These are phyloP conservation scores for Monosporascus sp. DNA, from an alignment of 2,329 filamentous ascomycete genomes.

Conservation along the genomic window DNA sequence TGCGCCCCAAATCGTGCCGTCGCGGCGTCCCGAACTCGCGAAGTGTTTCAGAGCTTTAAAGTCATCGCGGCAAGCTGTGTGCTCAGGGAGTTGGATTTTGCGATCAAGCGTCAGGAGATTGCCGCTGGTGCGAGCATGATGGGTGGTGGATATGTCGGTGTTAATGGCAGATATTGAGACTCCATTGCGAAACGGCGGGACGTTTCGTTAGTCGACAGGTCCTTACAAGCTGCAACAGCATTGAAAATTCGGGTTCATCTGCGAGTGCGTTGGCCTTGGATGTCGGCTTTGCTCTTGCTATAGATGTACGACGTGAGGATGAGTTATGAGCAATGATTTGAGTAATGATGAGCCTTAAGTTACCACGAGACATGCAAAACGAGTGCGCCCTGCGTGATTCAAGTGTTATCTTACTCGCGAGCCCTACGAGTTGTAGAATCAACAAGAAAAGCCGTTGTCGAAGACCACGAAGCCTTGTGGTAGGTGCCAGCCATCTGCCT, in stretches of 20 bases:
- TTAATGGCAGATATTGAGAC: conserved; percentile 1
- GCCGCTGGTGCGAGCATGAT: conserved; percentile 5
- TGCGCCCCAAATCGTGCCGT: neutral
- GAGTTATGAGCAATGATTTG: too few species aligned
- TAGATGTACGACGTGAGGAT: too few species aligned
- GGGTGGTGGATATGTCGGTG: conserved; percentile 14
- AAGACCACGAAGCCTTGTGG: too few species aligned
- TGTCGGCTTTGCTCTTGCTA: too few species aligned
- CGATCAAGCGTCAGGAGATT: conserved; percentile 11
- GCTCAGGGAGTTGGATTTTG: conserved; percentile 22
- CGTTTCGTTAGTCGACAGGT: neutral
- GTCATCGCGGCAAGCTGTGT: conserved; percentile 25
- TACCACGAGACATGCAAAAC: too few species aligned
- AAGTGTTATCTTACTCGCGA: too few species aligned
- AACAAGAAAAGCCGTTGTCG: too few species aligned
- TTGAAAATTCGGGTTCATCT: neutral
- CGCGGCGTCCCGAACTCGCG: conserved; percentile 1
- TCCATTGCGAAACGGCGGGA: neutral
- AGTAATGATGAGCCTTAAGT: too few species aligned
- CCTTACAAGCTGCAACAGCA: neutral
- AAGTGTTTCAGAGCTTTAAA: conserved; percentile 24
- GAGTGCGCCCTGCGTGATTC: too few species aligned
- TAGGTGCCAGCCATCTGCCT: too few species aligned
- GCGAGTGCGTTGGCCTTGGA: too few species aligned
- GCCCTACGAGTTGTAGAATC: too few species aligned